Conservation (phyloP, 1,139 yeast species). For the Hansenula lynferdii region DNA sequence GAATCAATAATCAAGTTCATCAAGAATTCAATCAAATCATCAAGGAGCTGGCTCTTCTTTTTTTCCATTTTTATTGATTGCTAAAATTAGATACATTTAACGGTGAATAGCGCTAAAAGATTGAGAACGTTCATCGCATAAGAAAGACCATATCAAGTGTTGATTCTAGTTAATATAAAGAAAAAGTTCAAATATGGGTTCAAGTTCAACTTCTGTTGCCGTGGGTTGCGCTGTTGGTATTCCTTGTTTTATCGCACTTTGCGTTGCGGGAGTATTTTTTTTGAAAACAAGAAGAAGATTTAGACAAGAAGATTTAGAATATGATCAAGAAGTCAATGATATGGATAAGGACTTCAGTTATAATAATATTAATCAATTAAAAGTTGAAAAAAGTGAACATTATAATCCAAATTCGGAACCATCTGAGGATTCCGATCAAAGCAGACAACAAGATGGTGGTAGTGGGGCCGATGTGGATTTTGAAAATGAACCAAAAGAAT, state of each 20-base stretch:
- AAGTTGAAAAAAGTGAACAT: conserved; percentile 5
- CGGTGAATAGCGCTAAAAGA: neutral
- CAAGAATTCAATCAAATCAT: too few relatives aligned
- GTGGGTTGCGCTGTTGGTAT: conserved; percentile 48
- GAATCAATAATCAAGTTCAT: too few relatives aligned
- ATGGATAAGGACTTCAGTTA: conserved; percentile 28
- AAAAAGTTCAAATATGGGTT: conserved; percentile 17
- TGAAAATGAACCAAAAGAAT: conserved; percentile 5
- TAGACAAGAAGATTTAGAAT: conserved; percentile 31
- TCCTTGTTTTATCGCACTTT: conserved; percentile 33
- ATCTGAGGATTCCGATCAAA: conserved; percentile 13
- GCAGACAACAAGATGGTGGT: conserved; percentile 9
- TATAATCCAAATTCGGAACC: conserved; percentile 4
- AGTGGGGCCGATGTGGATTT: too few relatives aligned
- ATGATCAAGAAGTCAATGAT: conserved; percentile 23
- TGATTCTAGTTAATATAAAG: too few relatives aligned
- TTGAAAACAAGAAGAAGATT: conserved; percentile 30
- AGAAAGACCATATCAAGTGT: too few relatives aligned
- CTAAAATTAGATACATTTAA: neutral
- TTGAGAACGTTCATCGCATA: too few relatives aligned
- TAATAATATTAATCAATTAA: conserved; percentile 24
- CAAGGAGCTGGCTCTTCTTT: neutral
- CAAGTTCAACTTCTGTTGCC: conserved; percentile 31
- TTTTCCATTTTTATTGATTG: neutral
- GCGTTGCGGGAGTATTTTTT: conserved; percentile 31